Evolutionary conservation across 495 filamentous ascomycete genomes (phyloP), one percentile per base, ranked within the genome.

Genomic region (Podospora anserina): DNA sequence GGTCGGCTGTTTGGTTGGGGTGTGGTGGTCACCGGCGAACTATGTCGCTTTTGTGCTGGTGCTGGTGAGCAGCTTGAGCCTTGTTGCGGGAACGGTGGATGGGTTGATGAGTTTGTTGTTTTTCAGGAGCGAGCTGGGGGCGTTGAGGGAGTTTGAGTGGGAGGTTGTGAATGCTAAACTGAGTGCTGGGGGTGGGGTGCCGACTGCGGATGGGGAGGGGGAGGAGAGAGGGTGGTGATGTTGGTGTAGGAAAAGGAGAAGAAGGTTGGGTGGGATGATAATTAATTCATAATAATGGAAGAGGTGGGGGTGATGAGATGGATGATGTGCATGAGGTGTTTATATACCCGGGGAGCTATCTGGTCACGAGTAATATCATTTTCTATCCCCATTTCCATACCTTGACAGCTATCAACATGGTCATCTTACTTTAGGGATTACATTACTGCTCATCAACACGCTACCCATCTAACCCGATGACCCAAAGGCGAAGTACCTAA

Each of bases 61-160:
- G 72, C 78, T 98, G 4, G 74, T 96, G 4, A 90, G 91, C 77
- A 92, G 88, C 11, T 78, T 97, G 18, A 87, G 90, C 16, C 84
- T 97, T 26, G 84, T 83, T 15, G 88, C 88, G 7, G 96, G 95
- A 0, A 84, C 91, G 5, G 68, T 96, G 19, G 91, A 97, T 78
- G 93, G 94, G 0, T 75, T 98, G 34, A 90, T 97, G 75, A 92
- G 92, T 3, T 86, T 93, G 1, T 73, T 98, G 34, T 98, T 98
- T 72, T 88, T 97, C 70, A 88, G 88, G 15, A 87, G 86, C 71
- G 95, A 99, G 80, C 69, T 97, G 68, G 82, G 92, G 68, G 88
- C 92, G 16, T 79, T 99, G n/a, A 90, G 88, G 72, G 95, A 98
- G 80, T 98, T 97, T 79, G 88, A 95, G 73, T 97, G 93, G 90